Evolutionary conservation across 75 land plant genomes (phyloP), one percentile per base, ranked within the genome.

Genomic region (Pinus albicaulis): DNA sequence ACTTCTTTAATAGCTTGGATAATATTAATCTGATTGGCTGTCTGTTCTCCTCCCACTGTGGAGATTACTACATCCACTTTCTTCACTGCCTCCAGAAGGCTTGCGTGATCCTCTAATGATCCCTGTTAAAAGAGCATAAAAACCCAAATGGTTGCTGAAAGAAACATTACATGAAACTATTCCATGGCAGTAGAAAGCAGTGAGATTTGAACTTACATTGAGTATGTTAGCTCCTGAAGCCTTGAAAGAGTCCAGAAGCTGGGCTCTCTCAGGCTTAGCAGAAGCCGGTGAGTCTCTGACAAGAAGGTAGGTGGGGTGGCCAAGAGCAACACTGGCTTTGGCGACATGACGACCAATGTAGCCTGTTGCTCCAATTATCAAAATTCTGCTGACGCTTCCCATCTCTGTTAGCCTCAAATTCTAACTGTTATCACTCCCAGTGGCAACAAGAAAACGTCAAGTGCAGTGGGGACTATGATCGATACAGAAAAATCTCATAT

Each of bases 321-420:
- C 76, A 1, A 70, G 58, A 10, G 59, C 41, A 34, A 82, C 57
- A 78, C 89, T 84, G 14, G 86, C 73, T 22, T 68, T 48, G 14
- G 88, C 86, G 3, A 91, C 41, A 14, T 83, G 75, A 6, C 28
- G 52, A 7, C 92, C 92, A 1, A 91, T 56, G 41, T 64, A 62
- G 13, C 90, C 92, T 10, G 92, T 91, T 7, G 76, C 86, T 56
- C 92, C 92, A 25, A 91, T 66, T 31, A 91, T 80, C 77, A 91
- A 82, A 3, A 91, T 76, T 61, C 71, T 77, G 81, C 87, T 86
- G 79, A 78, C 85, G 58, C 59, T 20, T 28, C 36, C 74, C 78
- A 48, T 71, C 66, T 57, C 64, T 41, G 5, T 12, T n/a, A 28
- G 1, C 1, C 1, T 28, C 31, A 28, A 28, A 28, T 31, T 31